phyloP scores from a whole-genome alignment of 192 early-diverging fungal species.

The Linnemannia zychae region DNA sequence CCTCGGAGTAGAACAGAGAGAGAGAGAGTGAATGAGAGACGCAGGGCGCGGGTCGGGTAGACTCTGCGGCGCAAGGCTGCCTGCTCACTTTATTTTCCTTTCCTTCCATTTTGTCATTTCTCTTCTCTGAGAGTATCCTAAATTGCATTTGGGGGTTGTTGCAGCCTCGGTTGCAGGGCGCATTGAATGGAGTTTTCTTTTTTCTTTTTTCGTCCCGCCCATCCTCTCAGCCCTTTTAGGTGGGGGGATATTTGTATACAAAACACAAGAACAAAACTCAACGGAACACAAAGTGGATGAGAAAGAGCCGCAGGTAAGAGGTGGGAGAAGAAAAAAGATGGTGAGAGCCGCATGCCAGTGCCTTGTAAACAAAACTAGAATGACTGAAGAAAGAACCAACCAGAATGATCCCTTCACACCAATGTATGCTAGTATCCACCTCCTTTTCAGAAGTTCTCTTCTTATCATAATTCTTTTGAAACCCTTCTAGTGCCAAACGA shows the following conservation, averaged over 20 bases:
- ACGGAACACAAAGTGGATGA: not conserved
- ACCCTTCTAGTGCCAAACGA: not conserved
- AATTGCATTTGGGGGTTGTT: slow-evolving; percentile 6
- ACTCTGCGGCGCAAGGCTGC: not conserved
- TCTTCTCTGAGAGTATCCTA: not conserved
- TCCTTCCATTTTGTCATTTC: not conserved
- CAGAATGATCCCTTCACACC: not conserved
- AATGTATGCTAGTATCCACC: not conserved
- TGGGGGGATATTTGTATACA: not conserved
- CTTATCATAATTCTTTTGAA: not conserved
- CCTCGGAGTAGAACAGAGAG: slow-evolving; percentile 1
- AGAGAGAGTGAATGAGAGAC: not conserved
- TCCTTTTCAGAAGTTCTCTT: not conserved
- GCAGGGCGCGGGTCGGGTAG: not conserved
- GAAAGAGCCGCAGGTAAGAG: not conserved
- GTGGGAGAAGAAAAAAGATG: not conserved
- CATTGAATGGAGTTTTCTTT: no score
- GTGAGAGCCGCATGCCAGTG: not conserved
- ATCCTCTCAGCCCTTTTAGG: not conserved
- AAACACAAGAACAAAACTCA: not conserved
- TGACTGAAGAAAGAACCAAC: not conserved
- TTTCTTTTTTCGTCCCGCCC: slow-evolving; percentile 1
- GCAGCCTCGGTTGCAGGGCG: not conserved
- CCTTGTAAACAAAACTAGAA: not conserved
- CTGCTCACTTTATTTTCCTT: not conserved